These are phyloP conservation scores for Aphanoascus verrucosus DNA, from an alignment of 2,329 filamentous ascomycete genomes.

Conservation along the genomic window DNA sequence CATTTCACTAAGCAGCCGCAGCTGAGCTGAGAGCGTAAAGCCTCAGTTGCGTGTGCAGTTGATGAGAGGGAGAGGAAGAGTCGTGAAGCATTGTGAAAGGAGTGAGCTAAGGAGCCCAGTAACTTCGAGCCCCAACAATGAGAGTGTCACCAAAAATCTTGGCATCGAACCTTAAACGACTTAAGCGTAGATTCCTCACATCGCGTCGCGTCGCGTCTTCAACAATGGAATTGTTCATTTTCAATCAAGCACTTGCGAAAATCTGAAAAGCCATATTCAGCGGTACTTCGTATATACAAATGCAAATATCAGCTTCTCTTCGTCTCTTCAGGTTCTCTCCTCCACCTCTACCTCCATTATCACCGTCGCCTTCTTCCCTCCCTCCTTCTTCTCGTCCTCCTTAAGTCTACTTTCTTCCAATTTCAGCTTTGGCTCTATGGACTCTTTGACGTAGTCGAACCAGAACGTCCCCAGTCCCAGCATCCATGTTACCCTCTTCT, in stretches of 20 bases:
- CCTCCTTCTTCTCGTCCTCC: background rate
- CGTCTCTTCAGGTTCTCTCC: too few species aligned
- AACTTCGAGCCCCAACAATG: too few species aligned
- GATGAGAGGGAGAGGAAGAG: background rate
- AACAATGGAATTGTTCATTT: too few species aligned
- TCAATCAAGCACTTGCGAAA: too few species aligned
- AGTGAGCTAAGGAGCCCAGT: background rate
- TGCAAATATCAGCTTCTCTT: too few species aligned
- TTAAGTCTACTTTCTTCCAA: background rate
- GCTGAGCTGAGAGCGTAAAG: background rate
- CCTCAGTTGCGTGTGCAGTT: background rate
- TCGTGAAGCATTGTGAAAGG: background rate
- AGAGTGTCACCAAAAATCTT: too few species aligned
- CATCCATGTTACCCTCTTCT: constrained; percentile 2
- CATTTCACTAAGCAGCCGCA: background rate
- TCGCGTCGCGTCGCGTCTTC: too few species aligned
- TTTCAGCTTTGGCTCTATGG: constrained; percentile 1
- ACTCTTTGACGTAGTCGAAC: constrained; percentile 8
- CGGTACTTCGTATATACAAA: too few species aligned
- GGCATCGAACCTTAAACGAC: too few species aligned
- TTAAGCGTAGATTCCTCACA: too few species aligned
- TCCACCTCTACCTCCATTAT: too few species aligned
- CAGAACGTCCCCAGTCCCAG: constrained; percentile 8
- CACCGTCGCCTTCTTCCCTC: background rate
- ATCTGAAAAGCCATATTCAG: too few species aligned